These are phyloP conservation scores for Penicillium malachiteum DNA, from an alignment of 495 filamentous ascomycete species.

Conservation along the genomic window DNA sequence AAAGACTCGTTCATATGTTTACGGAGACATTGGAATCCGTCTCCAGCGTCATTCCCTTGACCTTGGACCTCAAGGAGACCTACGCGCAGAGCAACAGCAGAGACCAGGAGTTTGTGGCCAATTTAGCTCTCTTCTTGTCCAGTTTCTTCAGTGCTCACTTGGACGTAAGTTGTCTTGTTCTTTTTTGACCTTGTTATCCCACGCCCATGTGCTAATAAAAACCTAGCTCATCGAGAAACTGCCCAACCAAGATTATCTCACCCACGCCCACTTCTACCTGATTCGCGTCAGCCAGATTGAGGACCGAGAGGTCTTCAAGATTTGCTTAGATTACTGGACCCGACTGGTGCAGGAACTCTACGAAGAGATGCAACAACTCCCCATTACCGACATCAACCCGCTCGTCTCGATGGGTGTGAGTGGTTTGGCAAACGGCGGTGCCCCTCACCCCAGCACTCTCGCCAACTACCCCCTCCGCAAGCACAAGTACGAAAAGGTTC, in stretches of 20 bases:
- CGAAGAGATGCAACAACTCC: constrained; percentile 95
- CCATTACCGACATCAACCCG: constrained; percentile 87
- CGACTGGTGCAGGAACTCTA: constrained; percentile 98
- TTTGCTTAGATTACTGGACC: constrained; percentile 98
- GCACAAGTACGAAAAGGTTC: constrained; percentile 92
- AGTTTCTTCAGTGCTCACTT: constrained; percentile 94
- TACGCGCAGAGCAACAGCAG: constrained; percentile 86
- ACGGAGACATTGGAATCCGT: constrained; percentile 89
- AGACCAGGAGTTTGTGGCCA: constrained; percentile 98
- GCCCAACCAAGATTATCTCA: constrained; percentile 89
- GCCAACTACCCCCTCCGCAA: constrained; percentile 89
- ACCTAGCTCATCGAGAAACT: constrained; percentile 87
- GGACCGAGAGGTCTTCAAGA: constrained; percentile 98
- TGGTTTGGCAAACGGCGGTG: constrained; percentile 72
- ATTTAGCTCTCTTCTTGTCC: constrained; percentile 90
- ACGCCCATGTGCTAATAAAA: too few species aligned
- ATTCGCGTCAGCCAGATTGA: constrained; percentile 98
- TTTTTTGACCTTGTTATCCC: too few species aligned
- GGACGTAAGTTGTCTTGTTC: constrained; percentile 55
- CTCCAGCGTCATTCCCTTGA: constrained; percentile 84
- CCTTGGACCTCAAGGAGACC: constrained; percentile 82
- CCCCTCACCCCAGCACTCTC: constrained; percentile 77
- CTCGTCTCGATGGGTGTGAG: constrained; percentile 74
- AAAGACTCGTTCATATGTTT: constrained; percentile 95
- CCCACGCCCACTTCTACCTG: constrained; percentile 94